A percentile compares a stretch with the other conserved stretches of the same genome.
Conservation (phyloP, 129 eudicot species). For the Helianthus tuberosus region DNA sequence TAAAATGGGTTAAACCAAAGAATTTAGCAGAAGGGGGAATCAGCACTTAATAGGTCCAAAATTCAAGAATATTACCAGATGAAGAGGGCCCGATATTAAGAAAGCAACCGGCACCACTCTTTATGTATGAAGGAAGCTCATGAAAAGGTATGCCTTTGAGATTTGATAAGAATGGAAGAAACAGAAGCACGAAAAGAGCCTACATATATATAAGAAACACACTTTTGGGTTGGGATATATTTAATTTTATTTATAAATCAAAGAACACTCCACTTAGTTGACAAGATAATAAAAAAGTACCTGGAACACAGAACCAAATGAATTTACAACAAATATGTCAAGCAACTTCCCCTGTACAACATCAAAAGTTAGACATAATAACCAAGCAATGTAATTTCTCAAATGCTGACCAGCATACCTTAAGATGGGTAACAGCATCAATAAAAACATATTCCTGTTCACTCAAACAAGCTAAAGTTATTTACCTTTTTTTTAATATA, state of each 20-base stretch:
- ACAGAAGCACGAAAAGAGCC: constrained; percentile 92
- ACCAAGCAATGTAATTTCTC: constrained; percentile 15
- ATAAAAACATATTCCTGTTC: constrained; percentile 79
- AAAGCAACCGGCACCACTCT: constrained; percentile 86
- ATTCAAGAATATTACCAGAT: constrained; percentile 43
- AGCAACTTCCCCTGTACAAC: constrained; percentile 74
- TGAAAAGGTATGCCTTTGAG: constrained; percentile 87
- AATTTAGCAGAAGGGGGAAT: neutral
- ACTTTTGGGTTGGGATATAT: neutral
- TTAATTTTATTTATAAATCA: neutral
- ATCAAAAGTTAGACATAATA: constrained; percentile 4
- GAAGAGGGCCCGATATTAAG: constrained; percentile 49
- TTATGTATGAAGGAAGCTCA: constrained; percentile 72
- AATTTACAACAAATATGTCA: constrained; percentile 95
- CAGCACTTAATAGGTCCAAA: neutral
- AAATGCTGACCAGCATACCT: constrained; percentile 48
- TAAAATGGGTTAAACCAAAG: neutral
- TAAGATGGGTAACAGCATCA: constrained; percentile 66
- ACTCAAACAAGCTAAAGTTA: constrained; percentile 20
- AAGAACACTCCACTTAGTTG: constrained; percentile 4
- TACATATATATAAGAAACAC: constrained; percentile 33
- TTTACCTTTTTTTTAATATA: neutral
- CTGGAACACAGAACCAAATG: constrained; percentile 95
- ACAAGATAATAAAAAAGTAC: constrained; percentile 38
- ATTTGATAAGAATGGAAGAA: constrained; percentile 79